Evolutionary conservation across 1,139 yeast genomes (phyloP).

Genomic region (Kurtzmaniella quercitrusa): DNA sequence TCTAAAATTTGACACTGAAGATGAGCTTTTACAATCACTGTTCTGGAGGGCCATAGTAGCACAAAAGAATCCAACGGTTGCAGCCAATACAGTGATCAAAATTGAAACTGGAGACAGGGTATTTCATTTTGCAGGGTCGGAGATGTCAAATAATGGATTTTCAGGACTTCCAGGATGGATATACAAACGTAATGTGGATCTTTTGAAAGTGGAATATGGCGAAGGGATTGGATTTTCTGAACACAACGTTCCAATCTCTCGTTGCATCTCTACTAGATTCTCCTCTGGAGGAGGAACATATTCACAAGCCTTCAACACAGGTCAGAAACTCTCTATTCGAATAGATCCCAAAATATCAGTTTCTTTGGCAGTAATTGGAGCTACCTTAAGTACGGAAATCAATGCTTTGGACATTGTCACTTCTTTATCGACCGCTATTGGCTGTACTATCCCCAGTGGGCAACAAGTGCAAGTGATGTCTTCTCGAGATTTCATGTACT

Average conservation of each 20-base stretch:
- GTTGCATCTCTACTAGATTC: slow-evolving; percentile 15
- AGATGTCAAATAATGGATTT: slow-evolving; percentile 3
- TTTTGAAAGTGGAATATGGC: slow-evolving; percentile 19
- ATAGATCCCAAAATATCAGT: slow-evolving; percentile 10
- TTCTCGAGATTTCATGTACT: slow-evolving; percentile 10
- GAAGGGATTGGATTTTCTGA: slow-evolving; percentile 3
- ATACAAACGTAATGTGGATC: slow-evolving; percentile 9
- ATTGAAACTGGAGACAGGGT: slow-evolving; percentile 12
- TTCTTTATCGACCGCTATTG: slow-evolving; percentile 12
- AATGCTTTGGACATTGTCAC: slow-evolving; percentile 12
- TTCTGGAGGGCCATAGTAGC: slow-evolving; percentile 15
- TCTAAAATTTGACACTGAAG: slow-evolving; percentile 8
- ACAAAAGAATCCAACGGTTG: slow-evolving; percentile 11
- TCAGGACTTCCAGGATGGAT: neutral
- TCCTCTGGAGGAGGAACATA: slow-evolving; percentile 17
- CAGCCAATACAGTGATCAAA: slow-evolving; percentile 12
- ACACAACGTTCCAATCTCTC: slow-evolving; percentile 14
- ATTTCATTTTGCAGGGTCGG: slow-evolving; percentile 13
- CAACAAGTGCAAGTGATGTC: slow-evolving; percentile 17
- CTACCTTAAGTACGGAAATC: slow-evolving; percentile 9
- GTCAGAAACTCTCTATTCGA: slow-evolving; percentile 5
- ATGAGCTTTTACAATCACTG: slow-evolving; percentile 11
- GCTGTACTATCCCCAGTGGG: slow-evolving; percentile 15
- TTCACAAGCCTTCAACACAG: slow-evolving; percentile 13
- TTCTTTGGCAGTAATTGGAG: slow-evolving; percentile 10